These are phyloP conservation scores for Nyssa sinensis DNA, from an alignment of 148 eudicot species.

Conservation along the genomic window DNA sequence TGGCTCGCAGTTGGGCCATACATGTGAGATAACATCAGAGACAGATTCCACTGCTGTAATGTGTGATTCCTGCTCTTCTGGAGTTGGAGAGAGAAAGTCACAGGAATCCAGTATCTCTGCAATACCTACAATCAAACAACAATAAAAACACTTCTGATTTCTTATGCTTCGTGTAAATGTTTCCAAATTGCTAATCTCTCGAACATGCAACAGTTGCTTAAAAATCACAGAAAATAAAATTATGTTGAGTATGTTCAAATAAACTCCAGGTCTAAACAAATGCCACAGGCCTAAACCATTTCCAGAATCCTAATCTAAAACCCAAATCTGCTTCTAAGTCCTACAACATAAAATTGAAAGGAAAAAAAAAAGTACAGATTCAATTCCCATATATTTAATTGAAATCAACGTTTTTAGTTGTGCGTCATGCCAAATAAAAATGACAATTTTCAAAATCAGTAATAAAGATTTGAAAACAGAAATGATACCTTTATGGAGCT, in stretches of 20 bases:
- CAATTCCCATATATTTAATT: too few relatives aligned
- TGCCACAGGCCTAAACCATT: neutral
- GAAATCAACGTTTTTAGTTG: too few relatives aligned
- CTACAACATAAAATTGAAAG: neutral
- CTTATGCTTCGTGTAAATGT: neutral
- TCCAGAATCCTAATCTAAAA: neutral
- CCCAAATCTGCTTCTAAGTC: neutral
- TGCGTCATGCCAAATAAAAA: too few relatives aligned
- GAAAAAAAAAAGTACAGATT: neutral
- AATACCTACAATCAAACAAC: neutral
- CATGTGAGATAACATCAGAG: conserved; percentile 69
- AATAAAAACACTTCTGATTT: neutral
- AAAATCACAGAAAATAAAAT: too few relatives aligned
- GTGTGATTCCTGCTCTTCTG: conserved; percentile 71
- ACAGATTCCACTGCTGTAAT: conserved; percentile 70
- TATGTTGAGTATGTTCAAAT: too few relatives aligned
- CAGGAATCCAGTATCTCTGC: conserved; percentile 95
- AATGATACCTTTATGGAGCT: conserved; percentile 95
- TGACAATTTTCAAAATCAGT: neutral
- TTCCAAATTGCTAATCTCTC: neutral
- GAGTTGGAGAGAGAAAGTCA: conserved; percentile 88
- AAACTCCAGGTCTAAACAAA: neutral
- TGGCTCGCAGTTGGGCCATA: conserved; percentile 91
- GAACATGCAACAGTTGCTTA: neutral
- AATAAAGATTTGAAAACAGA: neutral